phyloP scores from a whole-genome alignment of 2,329 filamentous ascomycete species.

The Colletotrichum tanaceti region DNA sequence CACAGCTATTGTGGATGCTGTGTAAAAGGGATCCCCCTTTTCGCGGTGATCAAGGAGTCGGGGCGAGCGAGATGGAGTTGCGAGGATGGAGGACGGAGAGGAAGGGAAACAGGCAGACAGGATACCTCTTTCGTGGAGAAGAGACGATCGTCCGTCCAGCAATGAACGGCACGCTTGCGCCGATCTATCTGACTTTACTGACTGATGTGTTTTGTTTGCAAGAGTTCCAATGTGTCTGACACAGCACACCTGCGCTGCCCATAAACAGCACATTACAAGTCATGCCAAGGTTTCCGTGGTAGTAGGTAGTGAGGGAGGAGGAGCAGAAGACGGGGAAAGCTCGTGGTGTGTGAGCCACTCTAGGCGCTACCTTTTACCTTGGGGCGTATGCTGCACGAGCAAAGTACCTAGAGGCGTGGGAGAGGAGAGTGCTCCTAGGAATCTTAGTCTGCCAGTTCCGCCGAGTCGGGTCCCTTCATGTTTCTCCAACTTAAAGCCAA shows the following conservation, averaged over 20 bases:
- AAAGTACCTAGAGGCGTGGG: constrained; percentile 37
- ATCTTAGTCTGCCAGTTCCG: not conserved
- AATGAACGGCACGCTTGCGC: constrained; percentile 2
- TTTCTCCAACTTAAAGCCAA: not conserved
- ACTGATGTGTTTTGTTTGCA: constrained; percentile 32
- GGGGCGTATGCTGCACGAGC: constrained; percentile 30
- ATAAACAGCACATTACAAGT: too few species aligned
- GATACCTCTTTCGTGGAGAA: not conserved
- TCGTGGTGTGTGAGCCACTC: constrained; percentile 25
- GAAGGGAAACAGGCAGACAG: constrained; percentile 6
- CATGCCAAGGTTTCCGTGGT: constrained; percentile 21
- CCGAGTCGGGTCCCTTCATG: constrained; percentile 1
- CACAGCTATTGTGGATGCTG: constrained; percentile 32
- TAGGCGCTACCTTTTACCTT: constrained; percentile 13
- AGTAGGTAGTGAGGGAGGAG: constrained; percentile 6
- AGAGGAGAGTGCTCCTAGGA: constrained; percentile 9
- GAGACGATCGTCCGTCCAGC: constrained; percentile 5
- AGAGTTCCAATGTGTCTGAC: constrained; percentile 33
- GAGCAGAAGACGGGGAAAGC: constrained; percentile 28
- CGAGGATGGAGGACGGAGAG: constrained; percentile 35
- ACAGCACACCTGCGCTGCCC: not conserved
- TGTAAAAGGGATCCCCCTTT: constrained; percentile 36
- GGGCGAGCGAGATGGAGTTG: constrained; percentile 18
- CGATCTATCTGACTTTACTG: constrained; percentile 31
- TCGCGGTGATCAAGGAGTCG: constrained; percentile 16